Evolutionary conservation across 2,329 filamentous ascomycete genomes (phyloP).

Genomic region (Teratosphaeriaceae sp.): DNA sequence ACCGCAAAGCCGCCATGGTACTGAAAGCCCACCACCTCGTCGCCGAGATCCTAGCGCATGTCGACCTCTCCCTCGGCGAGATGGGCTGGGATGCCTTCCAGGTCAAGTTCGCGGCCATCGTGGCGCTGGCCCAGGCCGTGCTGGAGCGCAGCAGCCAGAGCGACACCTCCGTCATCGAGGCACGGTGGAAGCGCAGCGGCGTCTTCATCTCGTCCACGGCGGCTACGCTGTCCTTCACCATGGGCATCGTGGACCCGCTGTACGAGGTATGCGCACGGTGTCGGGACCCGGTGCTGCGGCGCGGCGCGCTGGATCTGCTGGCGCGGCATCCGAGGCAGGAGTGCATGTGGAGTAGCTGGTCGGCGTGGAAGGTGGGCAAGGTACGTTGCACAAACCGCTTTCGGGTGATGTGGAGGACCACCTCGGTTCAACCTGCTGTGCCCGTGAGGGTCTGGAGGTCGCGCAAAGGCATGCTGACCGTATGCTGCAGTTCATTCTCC

Average conservation of each 20-base stretch:
- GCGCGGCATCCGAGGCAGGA: conserved; percentile 18
- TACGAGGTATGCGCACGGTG: conserved; percentile 20
- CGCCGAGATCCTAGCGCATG: conserved; percentile 15
- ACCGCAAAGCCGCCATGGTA: conserved; percentile 18
- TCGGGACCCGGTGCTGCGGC: conserved; percentile 15
- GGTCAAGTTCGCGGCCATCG: conserved; percentile 15
- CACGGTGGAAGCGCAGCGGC: conserved; percentile 13
- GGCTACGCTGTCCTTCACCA: conserved; percentile 14
- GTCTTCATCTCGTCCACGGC: conserved; percentile 13
- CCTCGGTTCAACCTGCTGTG: too few species aligned
- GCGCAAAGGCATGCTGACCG: too few species aligned
- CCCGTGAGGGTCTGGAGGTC: too few species aligned
- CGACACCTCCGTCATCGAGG: conserved; percentile 11
- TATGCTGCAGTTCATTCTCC: conserved; percentile 17
- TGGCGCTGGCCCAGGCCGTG: conserved; percentile 17
- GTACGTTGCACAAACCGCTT: conserved; percentile 3
- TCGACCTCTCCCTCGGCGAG: conserved; percentile 17
- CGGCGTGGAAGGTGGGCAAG: conserved; percentile 21
- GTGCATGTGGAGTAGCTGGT: conserved; percentile 19
- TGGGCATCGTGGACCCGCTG: conserved; percentile 19
- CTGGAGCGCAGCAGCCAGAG: conserved; percentile 10
- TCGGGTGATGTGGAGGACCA: too few species aligned
- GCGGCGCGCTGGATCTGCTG: conserved; percentile 17
- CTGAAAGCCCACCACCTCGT: conserved; percentile 22
- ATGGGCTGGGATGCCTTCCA: conserved; percentile 19